Percentiles rank a stretch among this genome's conserved stretches.
Evolutionary conservation across 768 basidiomycete species (phyloP).

Genomic region (Suillus alpinus): DNA sequence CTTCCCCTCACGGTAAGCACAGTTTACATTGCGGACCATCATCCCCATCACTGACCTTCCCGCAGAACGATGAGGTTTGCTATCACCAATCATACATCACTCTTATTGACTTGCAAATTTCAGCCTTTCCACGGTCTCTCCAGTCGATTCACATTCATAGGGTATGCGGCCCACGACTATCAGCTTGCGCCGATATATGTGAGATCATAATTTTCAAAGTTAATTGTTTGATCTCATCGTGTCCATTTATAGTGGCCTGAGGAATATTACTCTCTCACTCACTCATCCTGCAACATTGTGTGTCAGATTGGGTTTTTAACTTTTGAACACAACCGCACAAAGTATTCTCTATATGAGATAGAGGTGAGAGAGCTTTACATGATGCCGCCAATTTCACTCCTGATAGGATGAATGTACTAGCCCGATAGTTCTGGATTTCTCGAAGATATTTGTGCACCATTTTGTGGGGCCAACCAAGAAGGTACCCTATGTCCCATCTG

Average conservation of each 20-base stretch:
- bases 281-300: neutral
- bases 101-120: neutral
- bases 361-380: too few species aligned
- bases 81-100: neutral
- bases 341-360: too few species aligned
- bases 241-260: neutral
- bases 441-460: too few species aligned
- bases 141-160: neutral
- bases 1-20: too few species aligned
- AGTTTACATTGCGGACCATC: neutral
- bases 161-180: neutral
- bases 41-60: too few species aligned
- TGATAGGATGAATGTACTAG: neutral
- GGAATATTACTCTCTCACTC: neutral
- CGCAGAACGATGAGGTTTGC: neutral
- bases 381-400: too few species aligned
- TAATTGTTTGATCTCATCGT: neutral
- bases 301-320: neutral
- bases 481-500: neutral
- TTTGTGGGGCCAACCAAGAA: too few species aligned
- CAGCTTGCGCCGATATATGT: neutral
- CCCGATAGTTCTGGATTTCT: too few species aligned
- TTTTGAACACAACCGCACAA: too few species aligned
- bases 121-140: neutral
- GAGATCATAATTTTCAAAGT: neutral